Conservation (phyloP, 2,329 filamentous ascomycete genomes). For the Xylariaceae sp. region DNA sequence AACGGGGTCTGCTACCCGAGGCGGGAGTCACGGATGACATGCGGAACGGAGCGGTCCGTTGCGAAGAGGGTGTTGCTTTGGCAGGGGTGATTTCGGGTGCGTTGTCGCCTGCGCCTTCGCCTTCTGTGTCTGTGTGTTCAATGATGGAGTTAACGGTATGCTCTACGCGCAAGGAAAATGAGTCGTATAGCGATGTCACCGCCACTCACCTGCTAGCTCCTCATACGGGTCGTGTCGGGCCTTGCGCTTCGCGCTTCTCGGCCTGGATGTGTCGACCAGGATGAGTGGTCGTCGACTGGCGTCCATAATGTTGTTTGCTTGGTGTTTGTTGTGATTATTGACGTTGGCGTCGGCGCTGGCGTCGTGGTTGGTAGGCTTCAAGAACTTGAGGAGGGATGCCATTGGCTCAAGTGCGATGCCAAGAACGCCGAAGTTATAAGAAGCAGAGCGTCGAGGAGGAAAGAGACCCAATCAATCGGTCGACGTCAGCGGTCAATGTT, state of each 20-base stretch:
- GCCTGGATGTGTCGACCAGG: constrained; percentile 14
- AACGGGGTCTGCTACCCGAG: constrained; percentile 19
- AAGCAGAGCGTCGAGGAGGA: constrained; percentile 3
- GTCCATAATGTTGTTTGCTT: neutral
- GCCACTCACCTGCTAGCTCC: constrained; percentile 24
- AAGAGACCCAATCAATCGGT: neutral
- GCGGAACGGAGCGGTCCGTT: constrained; percentile 22
- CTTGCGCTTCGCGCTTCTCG: constrained; percentile 28
- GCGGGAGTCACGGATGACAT: constrained; percentile 23
- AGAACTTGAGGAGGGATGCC: constrained; percentile 12
- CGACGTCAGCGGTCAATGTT: neutral
- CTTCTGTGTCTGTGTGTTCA: neutral
- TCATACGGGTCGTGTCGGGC: constrained; percentile 28
- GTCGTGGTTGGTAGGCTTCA: constrained; percentile 8
- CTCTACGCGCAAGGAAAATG: neutral
- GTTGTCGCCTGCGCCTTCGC: neutral
- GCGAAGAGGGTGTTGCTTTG: constrained; percentile 11
- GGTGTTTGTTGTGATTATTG: neutral
- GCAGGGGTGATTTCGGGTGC: constrained; percentile 23
- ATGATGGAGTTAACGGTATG: neutral
- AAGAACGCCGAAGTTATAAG: constrained; percentile 2
- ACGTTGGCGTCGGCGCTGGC: neutral
- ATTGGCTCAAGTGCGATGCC: constrained; percentile 6
- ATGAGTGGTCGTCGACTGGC: neutral
- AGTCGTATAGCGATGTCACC: neutral